Evolutionary conservation across 352 stramenopile species (phyloP).

Genomic region (Pythium aquatile): DNA sequence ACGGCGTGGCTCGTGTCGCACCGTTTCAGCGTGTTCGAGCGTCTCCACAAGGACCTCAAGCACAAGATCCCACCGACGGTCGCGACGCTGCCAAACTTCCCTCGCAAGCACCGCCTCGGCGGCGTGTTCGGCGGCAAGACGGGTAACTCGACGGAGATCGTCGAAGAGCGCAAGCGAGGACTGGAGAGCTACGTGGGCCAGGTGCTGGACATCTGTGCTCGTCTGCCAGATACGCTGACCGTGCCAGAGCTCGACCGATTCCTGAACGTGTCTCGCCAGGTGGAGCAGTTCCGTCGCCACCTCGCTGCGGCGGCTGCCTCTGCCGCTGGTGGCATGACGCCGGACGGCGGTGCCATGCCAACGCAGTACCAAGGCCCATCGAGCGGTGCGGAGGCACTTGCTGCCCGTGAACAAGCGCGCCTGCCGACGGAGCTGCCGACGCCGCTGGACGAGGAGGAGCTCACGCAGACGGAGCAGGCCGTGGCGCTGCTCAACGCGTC

Average conservation of each 20-base stretch:
- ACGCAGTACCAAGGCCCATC: slow-evolving; percentile 31
- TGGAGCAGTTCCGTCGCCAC: slow-evolving; percentile 83
- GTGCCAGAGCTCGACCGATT: slow-evolving; percentile 86
- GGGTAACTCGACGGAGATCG: slow-evolving; percentile 83
- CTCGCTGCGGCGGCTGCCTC: slow-evolving; percentile 28
- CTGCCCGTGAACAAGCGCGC: slow-evolving; percentile 72
- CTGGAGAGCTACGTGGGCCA: slow-evolving; percentile 83
- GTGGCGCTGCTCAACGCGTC: slow-evolving; percentile 70
- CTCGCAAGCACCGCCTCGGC: slow-evolving; percentile 81
- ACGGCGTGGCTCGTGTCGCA: slow-evolving; percentile 73
- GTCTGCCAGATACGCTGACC: slow-evolving; percentile 73
- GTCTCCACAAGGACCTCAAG: slow-evolving; percentile 71
- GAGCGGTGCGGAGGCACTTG: slow-evolving; percentile 69
- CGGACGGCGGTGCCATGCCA: slow-evolving; percentile 44
- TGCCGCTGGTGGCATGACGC: background rate
- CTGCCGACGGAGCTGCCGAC: slow-evolving; percentile 82
- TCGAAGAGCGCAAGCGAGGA: slow-evolving; percentile 80
- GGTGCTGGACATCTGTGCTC: slow-evolving; percentile 80
- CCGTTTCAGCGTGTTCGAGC: slow-evolving; percentile 71
- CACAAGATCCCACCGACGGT: slow-evolving; percentile 70
- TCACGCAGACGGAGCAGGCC: slow-evolving; percentile 82
- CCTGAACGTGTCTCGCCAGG: slow-evolving; percentile 82
- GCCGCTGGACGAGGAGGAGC: slow-evolving; percentile 82
- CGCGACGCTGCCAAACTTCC: slow-evolving; percentile 65
- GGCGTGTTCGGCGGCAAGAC: slow-evolving; percentile 85